phyloP scores from a whole-genome alignment of 768 basidiomycete genomes.

The Sarcomyxa edulis region DNA sequence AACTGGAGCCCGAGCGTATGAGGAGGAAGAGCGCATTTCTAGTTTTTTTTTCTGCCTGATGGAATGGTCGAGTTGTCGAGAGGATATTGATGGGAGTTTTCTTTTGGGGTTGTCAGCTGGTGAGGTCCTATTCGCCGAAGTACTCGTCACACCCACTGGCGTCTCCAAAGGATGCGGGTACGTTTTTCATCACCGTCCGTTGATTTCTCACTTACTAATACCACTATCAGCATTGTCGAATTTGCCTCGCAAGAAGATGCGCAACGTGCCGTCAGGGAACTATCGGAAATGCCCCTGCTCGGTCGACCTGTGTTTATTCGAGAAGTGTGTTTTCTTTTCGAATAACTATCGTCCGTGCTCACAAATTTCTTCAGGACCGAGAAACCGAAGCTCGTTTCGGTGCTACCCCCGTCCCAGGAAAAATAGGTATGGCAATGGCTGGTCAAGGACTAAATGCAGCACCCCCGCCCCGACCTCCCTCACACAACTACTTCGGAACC shows the following conservation, averaged over 20 bases:
- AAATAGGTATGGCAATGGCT: conserved; percentile 94
- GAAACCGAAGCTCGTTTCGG: conserved; percentile 96
- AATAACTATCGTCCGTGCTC: background rate
- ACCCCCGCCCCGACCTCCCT: conserved; percentile 79
- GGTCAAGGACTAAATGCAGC: conserved; percentile 79
- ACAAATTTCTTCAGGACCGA: conserved; percentile 65
- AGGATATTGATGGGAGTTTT: conserved; percentile 95
- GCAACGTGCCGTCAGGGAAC: conserved; percentile 82
- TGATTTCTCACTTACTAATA: conserved; percentile 11
- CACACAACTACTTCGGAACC: conserved; percentile 66
- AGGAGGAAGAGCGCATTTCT: conserved; percentile 26
- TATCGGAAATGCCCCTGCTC: conserved; percentile 85
- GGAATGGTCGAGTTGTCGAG: conserved; percentile 60
- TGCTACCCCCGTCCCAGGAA: conserved; percentile 91
- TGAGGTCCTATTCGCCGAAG: conserved; percentile 99
- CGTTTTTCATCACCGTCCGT: conserved; percentile 27
- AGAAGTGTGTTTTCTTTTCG: conserved; percentile 50
- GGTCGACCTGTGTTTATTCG: conserved; percentile 95
- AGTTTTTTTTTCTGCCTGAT: conserved; percentile 39
- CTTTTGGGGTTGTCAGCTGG: conserved; percentile 92
- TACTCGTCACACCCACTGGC: conserved; percentile 92
- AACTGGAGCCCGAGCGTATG: conserved; percentile 25
- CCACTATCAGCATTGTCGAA: conserved; percentile 78
- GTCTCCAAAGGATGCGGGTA: conserved; percentile 99
- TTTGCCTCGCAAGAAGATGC: conserved; percentile 87